These are phyloP conservation scores for Hibiscus tridactylites DNA, from an alignment of 345 rosid species.

Conservation along the genomic window DNA sequence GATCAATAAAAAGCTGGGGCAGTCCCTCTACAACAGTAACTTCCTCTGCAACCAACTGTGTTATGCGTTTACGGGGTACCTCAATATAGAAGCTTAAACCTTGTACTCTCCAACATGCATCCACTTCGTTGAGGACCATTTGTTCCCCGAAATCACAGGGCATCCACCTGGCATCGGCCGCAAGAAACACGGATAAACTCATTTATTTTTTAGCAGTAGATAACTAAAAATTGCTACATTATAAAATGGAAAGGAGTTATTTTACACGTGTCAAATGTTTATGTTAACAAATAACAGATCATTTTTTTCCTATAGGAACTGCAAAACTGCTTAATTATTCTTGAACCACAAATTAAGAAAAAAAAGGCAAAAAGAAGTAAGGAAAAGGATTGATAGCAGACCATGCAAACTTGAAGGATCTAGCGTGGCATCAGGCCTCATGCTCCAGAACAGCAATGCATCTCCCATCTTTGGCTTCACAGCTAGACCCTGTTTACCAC, in stretches of 20 bases:
- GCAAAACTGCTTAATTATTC: conserved; percentile 7
- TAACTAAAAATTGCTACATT: background rate
- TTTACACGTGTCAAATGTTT: background rate
- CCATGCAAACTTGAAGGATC: background rate
- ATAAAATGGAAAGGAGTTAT: background rate
- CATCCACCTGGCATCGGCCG: conserved; percentile 55
- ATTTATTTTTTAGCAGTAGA: background rate
- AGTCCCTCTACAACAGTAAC: background rate
- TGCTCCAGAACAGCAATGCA: background rate
- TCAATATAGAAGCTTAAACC: conserved; percentile 13
- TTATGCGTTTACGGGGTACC: conserved; percentile 13
- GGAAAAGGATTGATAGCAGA: background rate
- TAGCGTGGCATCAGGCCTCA: background rate
- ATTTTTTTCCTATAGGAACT: background rate
- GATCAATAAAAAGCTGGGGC: background rate
- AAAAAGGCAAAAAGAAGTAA: background rate
- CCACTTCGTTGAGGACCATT: conserved; percentile 72
- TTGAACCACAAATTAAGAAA: conserved; percentile 2
- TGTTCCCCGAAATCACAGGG: conserved; percentile 83
- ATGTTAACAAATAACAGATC: background rate
- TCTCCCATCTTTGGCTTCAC: background rate
- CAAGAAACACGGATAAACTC: background rate
- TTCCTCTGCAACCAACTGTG: background rate
- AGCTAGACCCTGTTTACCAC: background rate
- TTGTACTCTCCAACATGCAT: conserved; percentile 71